Conservation (phyloP, 2,329 filamentous ascomycete genomes). For the Xylaria polymorpha region DNA sequence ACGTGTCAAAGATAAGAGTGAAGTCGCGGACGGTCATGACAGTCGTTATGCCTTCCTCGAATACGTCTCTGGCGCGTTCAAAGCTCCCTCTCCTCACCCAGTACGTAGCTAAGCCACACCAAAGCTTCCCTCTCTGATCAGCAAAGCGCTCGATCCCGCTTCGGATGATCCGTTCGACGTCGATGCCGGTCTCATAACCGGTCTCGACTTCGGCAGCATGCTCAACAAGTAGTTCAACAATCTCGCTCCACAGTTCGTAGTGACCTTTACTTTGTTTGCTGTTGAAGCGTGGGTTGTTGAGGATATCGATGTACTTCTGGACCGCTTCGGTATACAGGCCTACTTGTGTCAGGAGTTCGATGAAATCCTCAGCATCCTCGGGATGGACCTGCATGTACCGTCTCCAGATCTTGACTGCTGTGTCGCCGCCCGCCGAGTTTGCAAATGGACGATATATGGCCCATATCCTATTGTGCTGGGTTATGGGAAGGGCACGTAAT, state of each 20-base stretch:
- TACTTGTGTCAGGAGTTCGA: conserved; percentile 85
- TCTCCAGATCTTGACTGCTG: conserved; percentile 92
- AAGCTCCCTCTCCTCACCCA: conserved; percentile 95
- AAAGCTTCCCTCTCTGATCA: conserved; percentile 93
- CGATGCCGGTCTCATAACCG: conserved; percentile 82
- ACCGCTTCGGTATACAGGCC: conserved; percentile 91
- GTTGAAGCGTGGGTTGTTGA: conserved; percentile 89
- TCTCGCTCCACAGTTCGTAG: conserved; percentile 97
- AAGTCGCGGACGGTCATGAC: conserved; percentile 99
- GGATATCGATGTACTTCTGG: conserved; percentile 87
- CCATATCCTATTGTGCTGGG: conserved; percentile 97
- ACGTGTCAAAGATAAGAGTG: conserved; percentile 94
- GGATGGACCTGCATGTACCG: conserved; percentile 98
- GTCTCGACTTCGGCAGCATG: conserved; percentile 89
- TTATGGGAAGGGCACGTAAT: conserved; percentile 88
- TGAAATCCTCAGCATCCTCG: conserved; percentile 94
- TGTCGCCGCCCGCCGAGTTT: conserved; percentile 88
- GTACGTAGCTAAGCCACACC: conserved; percentile 94
- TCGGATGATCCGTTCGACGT: conserved; percentile 91
- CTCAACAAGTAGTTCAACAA: conserved; percentile 93
- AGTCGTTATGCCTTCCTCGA: conserved; percentile 95
- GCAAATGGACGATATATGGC: conserved; percentile 90
- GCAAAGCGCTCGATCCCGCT: conserved; percentile 92
- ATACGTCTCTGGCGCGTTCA: conserved; percentile 90
- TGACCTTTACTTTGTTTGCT: conserved; percentile 95